These are phyloP conservation scores for Kuraishia piskuri DNA, from an alignment of 805 yeast genomes.

Conservation along the genomic window DNA sequence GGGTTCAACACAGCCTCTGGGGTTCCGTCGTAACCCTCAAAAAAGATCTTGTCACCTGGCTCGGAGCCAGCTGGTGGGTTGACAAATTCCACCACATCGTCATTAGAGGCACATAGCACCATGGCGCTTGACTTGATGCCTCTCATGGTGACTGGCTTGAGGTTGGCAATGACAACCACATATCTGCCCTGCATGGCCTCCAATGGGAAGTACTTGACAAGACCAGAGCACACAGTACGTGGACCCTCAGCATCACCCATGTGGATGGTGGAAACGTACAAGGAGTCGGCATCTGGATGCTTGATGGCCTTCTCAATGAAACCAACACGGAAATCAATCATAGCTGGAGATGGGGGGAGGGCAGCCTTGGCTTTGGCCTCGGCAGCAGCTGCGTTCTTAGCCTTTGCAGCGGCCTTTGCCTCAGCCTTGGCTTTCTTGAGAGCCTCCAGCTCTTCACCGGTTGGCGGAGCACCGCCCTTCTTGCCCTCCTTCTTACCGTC, in stretches of 20 bases:
- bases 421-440: constrained; percentile 27
- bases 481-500: constrained; percentile 7
- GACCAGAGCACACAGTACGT: constrained; percentile 96
- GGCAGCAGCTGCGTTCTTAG: constrained; percentile 51
- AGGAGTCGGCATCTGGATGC: constrained; percentile 96
- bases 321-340: constrained; percentile 92
- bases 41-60: constrained; percentile 95
- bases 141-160: constrained; percentile 97
- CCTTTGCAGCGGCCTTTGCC: constrained; percentile 33
- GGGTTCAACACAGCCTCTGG: constrained; percentile 94
- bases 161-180: constrained; percentile 87
- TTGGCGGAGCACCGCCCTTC: constrained; percentile 7
- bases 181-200: constrained; percentile 95
- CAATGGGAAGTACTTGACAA: constrained; percentile 79
- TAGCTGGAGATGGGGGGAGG: constrained; percentile 69
- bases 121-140: constrained; percentile 93
- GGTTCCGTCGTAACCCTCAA: constrained; percentile 80
- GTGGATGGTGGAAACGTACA: constrained; percentile 93
- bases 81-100: constrained; percentile 80
- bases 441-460: constrained; percentile 20
- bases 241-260: constrained; percentile 97
- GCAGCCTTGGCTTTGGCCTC: constrained; percentile 41
- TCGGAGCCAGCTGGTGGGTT: constrained; percentile 89
- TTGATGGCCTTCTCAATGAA: constrained; percentile 92
- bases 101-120: constrained; percentile 87